phyloP scores from a whole-genome alignment of 1,284 basidiomycete species.

The Gomphus sp. region DNA sequence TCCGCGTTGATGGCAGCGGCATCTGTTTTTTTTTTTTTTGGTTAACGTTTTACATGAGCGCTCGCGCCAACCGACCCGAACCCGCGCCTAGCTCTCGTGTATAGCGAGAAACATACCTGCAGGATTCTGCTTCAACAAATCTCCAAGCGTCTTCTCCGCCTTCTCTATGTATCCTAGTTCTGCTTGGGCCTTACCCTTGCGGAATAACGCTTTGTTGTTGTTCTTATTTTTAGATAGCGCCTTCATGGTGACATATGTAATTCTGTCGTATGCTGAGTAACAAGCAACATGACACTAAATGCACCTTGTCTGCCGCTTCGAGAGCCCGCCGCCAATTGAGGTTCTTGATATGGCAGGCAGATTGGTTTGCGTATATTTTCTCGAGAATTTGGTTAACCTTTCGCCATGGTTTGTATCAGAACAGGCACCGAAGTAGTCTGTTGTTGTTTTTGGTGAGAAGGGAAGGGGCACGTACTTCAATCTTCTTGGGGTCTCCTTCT shows the following conservation, averaged over 20 bases:
- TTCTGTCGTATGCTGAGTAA: no score
- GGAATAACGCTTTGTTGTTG: conserved; percentile 69
- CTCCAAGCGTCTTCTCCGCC: conserved; percentile 51
- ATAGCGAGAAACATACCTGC: conserved; percentile 30
- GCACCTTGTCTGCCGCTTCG: conserved; percentile 68
- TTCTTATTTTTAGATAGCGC: conserved; percentile 61
- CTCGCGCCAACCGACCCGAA: background rate
- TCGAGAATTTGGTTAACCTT: conserved; percentile 66
- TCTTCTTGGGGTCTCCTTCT: conserved; percentile 21
- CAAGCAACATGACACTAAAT: no score
- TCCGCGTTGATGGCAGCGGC: conserved; percentile 49
- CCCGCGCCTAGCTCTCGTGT: no score
- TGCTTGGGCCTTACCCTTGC: conserved; percentile 70
- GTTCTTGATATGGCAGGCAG: conserved; percentile 68
- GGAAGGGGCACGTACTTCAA: conserved; percentile 25
- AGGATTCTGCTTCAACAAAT: conserved; percentile 52
- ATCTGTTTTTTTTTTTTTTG: no score
- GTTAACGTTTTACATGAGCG: background rate
- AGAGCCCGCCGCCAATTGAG: conserved; percentile 66
- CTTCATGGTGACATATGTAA: conserved; percentile 25
- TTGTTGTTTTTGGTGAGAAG: conserved; percentile 3
- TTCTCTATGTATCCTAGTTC: conserved; percentile 69
- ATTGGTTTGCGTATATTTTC: conserved; percentile 76
- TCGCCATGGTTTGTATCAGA: background rate
- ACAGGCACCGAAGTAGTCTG: background rate